Base-by-base conservation (phyloP, 192 early-diverging fungal genomes). In the Backusella psychrophila region DNA sequence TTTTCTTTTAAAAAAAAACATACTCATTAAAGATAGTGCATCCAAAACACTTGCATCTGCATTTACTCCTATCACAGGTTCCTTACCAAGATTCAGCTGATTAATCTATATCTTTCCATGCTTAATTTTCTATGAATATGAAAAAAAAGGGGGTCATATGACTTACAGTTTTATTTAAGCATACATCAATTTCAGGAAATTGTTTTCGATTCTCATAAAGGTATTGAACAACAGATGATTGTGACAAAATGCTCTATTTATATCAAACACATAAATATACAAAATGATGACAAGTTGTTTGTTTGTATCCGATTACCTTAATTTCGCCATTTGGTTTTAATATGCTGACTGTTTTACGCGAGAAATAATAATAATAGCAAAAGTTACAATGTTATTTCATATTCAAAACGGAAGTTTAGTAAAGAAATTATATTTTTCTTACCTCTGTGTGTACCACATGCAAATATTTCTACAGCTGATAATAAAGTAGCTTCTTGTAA, bases 361-460 rank as follows among this genome's bases (percentile, higher is more conserved):
- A n/a, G 33, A 35, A 68, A n/a, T 8, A 19, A 4, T 31, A 67
- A 65, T 3, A 21, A 65, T 29, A 44, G 14, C 15, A 63, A 33
- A 17, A 14, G 7, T 46, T 33, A 35, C 29, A 8, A 31, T 35
- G 5, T 3, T 44, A 14, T 39, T 39, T 39, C 38, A 12, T 39
- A 39, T 11, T 39, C 9, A 39, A 39, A 39, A 39, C 38, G 38
- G 38, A 39, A 39, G 11, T 39, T 39, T 39, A 39, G 38, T 39
- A 39, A 39, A 39, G 38, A 39, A 11, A 14, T 38, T 33, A 11
- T 11, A n/a, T 53, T 31, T 17, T 14, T 23, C 72, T 72, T 83
- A 89, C 88, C 86, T 74, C 95, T 89, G 74, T 96, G 95, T 31
- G 91, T 90, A 39, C 92, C 91, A 74, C 87, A 87, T 6, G 89